Evolutionary conservation across 768 basidiomycete species (phyloP), one percentile per base, ranked within the genome.

Genomic region (Hemileccinum impolitum): DNA sequence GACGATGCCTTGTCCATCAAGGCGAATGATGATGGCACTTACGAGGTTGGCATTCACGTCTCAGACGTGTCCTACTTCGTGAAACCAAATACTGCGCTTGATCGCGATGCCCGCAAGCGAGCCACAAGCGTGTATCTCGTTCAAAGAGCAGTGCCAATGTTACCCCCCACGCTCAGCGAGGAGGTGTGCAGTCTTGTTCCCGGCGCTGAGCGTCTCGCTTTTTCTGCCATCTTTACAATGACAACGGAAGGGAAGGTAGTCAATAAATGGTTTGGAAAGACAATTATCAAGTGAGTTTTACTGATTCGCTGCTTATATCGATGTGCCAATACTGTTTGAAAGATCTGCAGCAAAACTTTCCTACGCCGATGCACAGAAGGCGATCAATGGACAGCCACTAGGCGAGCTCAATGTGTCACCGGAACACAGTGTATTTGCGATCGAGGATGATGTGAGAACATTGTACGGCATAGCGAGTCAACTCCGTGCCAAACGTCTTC

Each of bases 71-170:
- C 94, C 2, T 87, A 87, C 74, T 97, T 98, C 70, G 85, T 91
- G 60, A 91, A 90, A 69, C 87, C 91, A 19, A 94, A 93, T 65
- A 96, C 94, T 11, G 90, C 96, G n/a, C 75, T 99, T 59, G 96
- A 99, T 62, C 90, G 96, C 19, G 96, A 99, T 70, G 96, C 96
- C 35, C 85, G 94, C 56, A 98, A 98, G 70, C 80, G 94, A 51
- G 96, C 94, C 23, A 97, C 94, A 2, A 94, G 90, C 59, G 96
- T 99, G 40, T 97, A 98, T 64, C 87, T 99, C 38, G 84, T 98
- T 23, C 96, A 99, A 67, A 84, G 95, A 47, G 84, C 87, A 18
- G 95, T 97, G 12, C 94, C 95, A 2, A 99, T 99, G 96, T 75
- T 99, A 9, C 96, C 96, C 2, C 92, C 93, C 23, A 76, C 85